These are phyloP conservation scores for Vishniacozyma victoriae DNA, from an alignment of 768 basidiomycete species.

Conservation along the genomic window DNA sequence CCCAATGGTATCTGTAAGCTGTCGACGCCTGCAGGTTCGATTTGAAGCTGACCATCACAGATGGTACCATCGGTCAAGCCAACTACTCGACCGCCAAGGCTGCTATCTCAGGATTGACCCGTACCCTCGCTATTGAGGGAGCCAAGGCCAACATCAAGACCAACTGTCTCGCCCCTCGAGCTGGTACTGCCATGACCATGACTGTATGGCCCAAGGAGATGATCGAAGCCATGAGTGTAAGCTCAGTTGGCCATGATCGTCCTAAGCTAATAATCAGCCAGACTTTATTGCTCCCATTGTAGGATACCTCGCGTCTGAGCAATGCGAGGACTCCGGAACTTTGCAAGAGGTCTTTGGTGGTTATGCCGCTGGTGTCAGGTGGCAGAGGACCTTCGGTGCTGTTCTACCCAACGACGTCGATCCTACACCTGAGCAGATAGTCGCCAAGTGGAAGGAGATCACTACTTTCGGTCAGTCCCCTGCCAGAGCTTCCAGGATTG, in stretches of 20 bases:
- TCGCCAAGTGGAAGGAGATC: slow-evolving; percentile 72
- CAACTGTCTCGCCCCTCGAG: slow-evolving; percentile 80
- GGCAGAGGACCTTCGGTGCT: slow-evolving; percentile 74
- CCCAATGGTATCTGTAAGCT: slow-evolving; percentile 83
- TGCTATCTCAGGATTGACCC: slow-evolving; percentile 82
- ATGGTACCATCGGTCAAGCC: slow-evolving; percentile 92
- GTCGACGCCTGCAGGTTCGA: not conserved
- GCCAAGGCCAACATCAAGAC: slow-evolving; percentile 82
- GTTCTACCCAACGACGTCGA: slow-evolving; percentile 69
- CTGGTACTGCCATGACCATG: slow-evolving; percentile 85
- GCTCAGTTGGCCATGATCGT: slow-evolving; percentile 1
- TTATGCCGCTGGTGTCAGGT: slow-evolving; percentile 85
- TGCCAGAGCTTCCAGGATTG: not conserved
- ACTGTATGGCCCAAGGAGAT: slow-evolving; percentile 62
- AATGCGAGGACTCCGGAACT: slow-evolving; percentile 65
- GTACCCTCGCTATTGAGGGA: slow-evolving; percentile 84
- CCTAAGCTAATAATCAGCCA: slow-evolving; percentile 52
- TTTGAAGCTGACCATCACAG: slow-evolving; percentile 49
- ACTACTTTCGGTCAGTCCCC: slow-evolving; percentile 65
- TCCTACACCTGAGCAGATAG: slow-evolving; percentile 72
- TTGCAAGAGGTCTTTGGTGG: slow-evolving; percentile 86
- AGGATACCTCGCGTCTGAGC: slow-evolving; percentile 77
- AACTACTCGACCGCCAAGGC: slow-evolving; percentile 94
- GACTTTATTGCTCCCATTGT: slow-evolving; percentile 89
- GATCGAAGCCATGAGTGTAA: slow-evolving; percentile 81